Evolutionary conservation across 345 rosid genomes (phyloP).

Genomic region (Aurinia saxatilis): DNA sequence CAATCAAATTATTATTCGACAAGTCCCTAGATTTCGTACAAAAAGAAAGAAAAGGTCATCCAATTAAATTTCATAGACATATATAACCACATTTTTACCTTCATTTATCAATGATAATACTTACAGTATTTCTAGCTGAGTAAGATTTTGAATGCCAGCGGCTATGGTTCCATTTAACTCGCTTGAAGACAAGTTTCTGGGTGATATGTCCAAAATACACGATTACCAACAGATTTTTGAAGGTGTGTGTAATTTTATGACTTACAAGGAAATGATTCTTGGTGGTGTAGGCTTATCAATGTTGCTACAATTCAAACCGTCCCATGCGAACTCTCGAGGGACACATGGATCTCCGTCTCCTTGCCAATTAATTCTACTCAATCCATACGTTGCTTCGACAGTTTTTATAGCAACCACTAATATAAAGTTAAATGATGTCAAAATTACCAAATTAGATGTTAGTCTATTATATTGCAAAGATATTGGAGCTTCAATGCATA

Average conservation of each 20-base stretch:
- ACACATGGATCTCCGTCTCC: conserved; percentile 17
- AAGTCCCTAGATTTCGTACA: no score
- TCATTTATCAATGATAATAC: neutral
- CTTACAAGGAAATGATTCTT: conserved; percentile 22
- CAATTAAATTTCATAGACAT: neutral
- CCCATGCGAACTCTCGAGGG: conserved; percentile 1
- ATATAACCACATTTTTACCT: no score
- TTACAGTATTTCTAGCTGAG: no score
- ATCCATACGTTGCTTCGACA: neutral
- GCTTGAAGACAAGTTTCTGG: no score
- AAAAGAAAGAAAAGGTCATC: conserved; percentile 10
- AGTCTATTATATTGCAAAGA: no score
- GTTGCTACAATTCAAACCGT: conserved; percentile 5
- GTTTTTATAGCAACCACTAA: neutral
- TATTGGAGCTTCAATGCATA: no score
- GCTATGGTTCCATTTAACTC: no score
- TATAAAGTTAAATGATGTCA: neutral
- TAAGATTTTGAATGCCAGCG: no score
- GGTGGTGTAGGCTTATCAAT: conserved; percentile 3
- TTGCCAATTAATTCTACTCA: conserved; percentile 22
- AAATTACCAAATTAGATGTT: no score
- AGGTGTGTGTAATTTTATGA: neutral
- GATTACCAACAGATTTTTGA: neutral
- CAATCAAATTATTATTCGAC: no score
- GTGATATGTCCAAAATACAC: neutral